Percentiles rank a stretch among this genome's conserved stretches.
Evolutionary conservation across 1,139 yeast species (phyloP).

Genomic region (Candida dubliniensis): DNA sequence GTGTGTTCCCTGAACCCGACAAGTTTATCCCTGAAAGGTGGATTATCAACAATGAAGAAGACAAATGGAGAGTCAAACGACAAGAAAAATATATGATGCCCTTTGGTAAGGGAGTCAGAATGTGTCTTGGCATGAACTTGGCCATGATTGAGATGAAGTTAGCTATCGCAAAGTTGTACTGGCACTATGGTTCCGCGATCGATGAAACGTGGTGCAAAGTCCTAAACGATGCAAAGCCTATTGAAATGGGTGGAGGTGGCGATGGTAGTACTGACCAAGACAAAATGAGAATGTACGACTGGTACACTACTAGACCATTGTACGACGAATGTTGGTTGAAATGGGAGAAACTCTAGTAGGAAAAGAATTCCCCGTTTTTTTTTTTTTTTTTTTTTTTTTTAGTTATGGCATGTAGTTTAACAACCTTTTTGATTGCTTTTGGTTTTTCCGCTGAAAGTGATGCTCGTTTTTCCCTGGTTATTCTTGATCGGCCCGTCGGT

Average conservation of each 20-base stretch:
- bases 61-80: slow-evolving; percentile 33
- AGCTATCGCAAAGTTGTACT: slow-evolving; percentile 53
- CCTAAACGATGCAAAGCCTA: slow-evolving; percentile 17
- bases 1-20: slow-evolving; percentile 52
- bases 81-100: slow-evolving; percentile 63
- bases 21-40: slow-evolving; percentile 62
- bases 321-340: slow-evolving; percentile 54
- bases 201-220: slow-evolving; percentile 43
- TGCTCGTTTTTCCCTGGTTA: too few species aligned
- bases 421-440: neutral
- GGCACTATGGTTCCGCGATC: slow-evolving; percentile 41
- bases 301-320: slow-evolving; percentile 52
- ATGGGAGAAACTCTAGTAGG: slow-evolving; percentile 21
- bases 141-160: slow-evolving; percentile 69
- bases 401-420: neutral
- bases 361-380: too few species aligned
- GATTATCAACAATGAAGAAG: slow-evolving; percentile 41
- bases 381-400: too few species aligned
- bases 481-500: too few species aligned
- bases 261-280: slow-evolving; percentile 38
- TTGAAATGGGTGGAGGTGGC: slow-evolving; percentile 25
- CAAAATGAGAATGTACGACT: slow-evolving; percentile 52
- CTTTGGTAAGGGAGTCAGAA: slow-evolving; percentile 72
- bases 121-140: slow-evolving; percentile 73
- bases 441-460: too few species aligned